Base-by-base conservation (phyloP, 176 grass and related monocot genomes). In the Melocanna baccifera region DNA sequence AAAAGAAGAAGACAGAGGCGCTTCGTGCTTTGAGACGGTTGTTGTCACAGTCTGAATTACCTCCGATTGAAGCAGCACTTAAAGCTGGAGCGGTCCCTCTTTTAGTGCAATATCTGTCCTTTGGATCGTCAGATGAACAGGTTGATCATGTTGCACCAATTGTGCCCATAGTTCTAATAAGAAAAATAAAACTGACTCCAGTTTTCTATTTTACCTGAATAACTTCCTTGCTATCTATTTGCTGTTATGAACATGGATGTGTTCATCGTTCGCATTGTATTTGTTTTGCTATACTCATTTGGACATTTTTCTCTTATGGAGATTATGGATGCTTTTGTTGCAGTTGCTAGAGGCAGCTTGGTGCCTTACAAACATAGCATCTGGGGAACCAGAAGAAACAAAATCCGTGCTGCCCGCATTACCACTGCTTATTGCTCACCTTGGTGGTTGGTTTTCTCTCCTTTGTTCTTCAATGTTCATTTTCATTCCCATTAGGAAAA, bases 311-410 rank as follows among this genome's bases (percentile, higher is more conserved):
- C 36, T 82, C 42, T 83, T 83, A 80, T 80, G 47, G 73, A 69
- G 65, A 62, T 51, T 6, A 87, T 85, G 63, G 12, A 71, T 82
- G 48, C n/a, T 91, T 57, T 78, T 82, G 75, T 69, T 87, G 57
- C 83, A 96, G 96, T 94, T 99, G 85, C 89, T 94, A 79, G 96
- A 99, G 88, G 82, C 93, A 67, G 96, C 93, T 86, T 99, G 93
- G 93, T 99, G 96, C 84, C 91, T 92, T 67, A 99, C 96, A 70
- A 99, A 99, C 67, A 96, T 97, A 86, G 96, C 96, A 61, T 86
- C 93, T 15, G 93, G 93, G 75, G 88, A 95, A 61, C 89, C 89
- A 72, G 91, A 99, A 78, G 93, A 99, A 80, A 96, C 96, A 72
- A 96, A 83, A 59, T 89, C 89, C 42, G 81, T 99, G 56, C 22